Evolutionary conservation across 1,284 basidiomycete genomes (phyloP).

Genomic region (Leccinum insolens): DNA sequence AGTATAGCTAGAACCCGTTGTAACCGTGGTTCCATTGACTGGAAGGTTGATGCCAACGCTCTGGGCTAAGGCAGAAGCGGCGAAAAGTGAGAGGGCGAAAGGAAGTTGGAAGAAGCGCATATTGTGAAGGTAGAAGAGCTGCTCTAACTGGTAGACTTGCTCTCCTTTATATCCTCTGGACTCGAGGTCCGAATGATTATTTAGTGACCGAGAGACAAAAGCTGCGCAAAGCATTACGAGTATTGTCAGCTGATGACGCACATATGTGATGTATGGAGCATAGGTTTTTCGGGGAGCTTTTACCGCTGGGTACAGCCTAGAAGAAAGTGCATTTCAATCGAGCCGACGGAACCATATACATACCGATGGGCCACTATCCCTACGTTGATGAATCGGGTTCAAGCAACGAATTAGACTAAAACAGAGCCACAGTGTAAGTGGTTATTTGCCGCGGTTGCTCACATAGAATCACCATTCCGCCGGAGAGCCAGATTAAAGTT

Average conservation of each 20-base stretch:
- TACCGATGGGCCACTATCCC: not conserved
- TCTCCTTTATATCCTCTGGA: not conserved
- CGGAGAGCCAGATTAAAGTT: not conserved
- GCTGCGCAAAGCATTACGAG: not conserved
- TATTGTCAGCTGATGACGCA: not conserved
- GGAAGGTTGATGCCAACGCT: not conserved
- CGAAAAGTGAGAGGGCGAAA: not conserved
- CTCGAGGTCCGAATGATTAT: not conserved
- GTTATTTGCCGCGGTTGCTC: not conserved
- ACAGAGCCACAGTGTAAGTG: not conserved
- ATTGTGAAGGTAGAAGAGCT: not conserved
- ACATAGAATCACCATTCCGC: not conserved
- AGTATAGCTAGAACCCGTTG: not conserved
- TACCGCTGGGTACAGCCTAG: not conserved
- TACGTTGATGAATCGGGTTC: not conserved
- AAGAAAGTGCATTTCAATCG: not conserved
- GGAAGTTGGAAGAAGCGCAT: conserved; percentile 2
- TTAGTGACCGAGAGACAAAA: not conserved
- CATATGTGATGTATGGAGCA: not conserved
- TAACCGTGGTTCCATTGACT: not conserved
- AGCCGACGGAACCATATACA: not conserved
- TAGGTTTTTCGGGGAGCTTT: not conserved
- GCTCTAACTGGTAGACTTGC: not conserved
- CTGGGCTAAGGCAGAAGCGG: not conserved
- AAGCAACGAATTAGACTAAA: not conserved